phyloP scores from a whole-genome alignment of 148 eudicot species.

The Silene conica region DNA sequence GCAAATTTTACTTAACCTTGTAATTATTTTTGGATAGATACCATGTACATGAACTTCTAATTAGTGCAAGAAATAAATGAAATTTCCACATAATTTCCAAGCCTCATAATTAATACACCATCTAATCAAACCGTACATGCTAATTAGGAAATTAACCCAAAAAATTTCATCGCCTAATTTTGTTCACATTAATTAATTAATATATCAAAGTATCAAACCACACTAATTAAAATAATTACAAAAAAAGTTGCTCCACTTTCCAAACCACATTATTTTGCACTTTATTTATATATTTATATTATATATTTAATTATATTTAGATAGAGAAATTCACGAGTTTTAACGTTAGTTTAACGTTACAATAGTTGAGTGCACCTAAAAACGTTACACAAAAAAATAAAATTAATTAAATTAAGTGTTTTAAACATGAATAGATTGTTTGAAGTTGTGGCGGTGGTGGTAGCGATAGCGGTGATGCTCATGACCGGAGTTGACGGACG shows the following conservation, averaged over 20 bases:
- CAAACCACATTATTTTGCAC: not conserved
- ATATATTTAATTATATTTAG: too few relatives aligned
- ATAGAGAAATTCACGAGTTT: too few relatives aligned
- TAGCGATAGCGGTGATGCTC: not conserved
- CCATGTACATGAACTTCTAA: too few relatives aligned
- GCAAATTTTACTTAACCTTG: too few relatives aligned
- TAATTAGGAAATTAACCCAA: not conserved
- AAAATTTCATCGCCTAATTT: not conserved
- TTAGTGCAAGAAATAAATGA: too few relatives aligned
- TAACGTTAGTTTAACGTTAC: too few relatives aligned
- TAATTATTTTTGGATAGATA: too few relatives aligned
- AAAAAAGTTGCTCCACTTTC: not conserved
- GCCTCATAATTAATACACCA: too few relatives aligned
- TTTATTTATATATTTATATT: too few relatives aligned
- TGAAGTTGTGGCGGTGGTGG: not conserved
- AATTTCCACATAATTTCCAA: too few relatives aligned
- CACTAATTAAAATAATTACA: not conserved
- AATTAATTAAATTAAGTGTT: not conserved
- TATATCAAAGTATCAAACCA: not conserved
- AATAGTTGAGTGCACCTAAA: not conserved
- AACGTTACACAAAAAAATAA: not conserved
- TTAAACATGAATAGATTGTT: not conserved
- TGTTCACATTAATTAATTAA: not conserved
- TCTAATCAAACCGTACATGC: not conserved
- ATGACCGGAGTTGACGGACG: slow-evolving; percentile 9